Evolutionary conservation across 2,329 filamentous ascomycete species (phyloP).

Genomic region (Colletotrichum cereale): DNA sequence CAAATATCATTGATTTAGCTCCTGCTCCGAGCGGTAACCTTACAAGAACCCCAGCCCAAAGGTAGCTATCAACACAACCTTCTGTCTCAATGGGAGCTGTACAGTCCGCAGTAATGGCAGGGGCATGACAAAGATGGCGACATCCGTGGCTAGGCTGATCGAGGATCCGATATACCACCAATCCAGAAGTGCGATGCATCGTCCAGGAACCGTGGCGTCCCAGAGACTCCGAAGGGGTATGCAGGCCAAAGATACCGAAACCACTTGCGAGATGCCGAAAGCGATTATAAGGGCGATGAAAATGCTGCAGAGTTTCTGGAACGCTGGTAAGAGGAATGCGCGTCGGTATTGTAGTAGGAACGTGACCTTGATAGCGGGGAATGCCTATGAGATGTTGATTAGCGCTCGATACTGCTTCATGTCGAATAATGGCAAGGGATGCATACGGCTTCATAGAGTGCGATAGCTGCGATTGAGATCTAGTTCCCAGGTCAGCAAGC

Average conservation of each 20-base stretch:
- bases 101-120: slow-evolving; percentile 43
- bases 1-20: too few species aligned
- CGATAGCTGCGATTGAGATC: slow-evolving; percentile 12
- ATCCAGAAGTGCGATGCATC: slow-evolving; percentile 45
- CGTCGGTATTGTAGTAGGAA: slow-evolving; percentile 54
- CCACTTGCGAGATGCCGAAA: slow-evolving; percentile 47
- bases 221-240: slow-evolving; percentile 45
- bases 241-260: slow-evolving; percentile 47
- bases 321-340: slow-evolving; percentile 48
- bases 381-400: slow-evolving; percentile 17
- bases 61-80: slow-evolving; percentile 41
- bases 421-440: background rate
- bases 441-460: slow-evolving; percentile 26
- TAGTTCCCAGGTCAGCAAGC: background rate
- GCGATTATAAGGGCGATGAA: slow-evolving; percentile 45
- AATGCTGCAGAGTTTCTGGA: slow-evolving; percentile 43
- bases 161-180: slow-evolving; percentile 47
- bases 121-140: slow-evolving; percentile 44
- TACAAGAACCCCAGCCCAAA: slow-evolving; percentile 47
- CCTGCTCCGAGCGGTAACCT: background rate
- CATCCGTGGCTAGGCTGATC: slow-evolving; percentile 46
- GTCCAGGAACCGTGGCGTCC: slow-evolving; percentile 41
- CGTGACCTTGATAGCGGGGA: slow-evolving; percentile 47
- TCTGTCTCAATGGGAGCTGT: slow-evolving; percentile 41
- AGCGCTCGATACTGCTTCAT: background rate